Evolutionary conservation across 768 basidiomycete species (phyloP), one percentile per base, ranked within the genome.

Genomic region (Kwoniella heveanensis): DNA sequence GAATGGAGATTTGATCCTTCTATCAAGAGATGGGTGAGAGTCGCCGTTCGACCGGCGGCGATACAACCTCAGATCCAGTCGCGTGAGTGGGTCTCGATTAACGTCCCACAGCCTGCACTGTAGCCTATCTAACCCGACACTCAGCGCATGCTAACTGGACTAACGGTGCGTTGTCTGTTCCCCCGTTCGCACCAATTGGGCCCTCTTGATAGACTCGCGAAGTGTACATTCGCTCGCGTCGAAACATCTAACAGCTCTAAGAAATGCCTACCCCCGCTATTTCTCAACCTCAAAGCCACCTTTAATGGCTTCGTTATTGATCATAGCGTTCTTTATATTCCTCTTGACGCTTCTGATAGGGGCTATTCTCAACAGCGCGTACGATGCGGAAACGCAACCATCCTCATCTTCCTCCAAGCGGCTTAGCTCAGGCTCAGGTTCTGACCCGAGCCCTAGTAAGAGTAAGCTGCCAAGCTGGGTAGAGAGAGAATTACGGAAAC

Each of bases 371-470:
- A 54, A 67, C 4, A 27, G 27, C 15, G 63, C 58, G 19, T 76
- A 76, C 55, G 74, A 76, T 44, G 25, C 44, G 4, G 73, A 72
- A 46, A 30, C 15, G 27, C 57, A n/a, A 24, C 44, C 48, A 4
- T 39, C 54, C 8, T 57, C 60, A 27, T 22, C 49, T 12, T 48
- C 59, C 8, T 36, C 64, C 1, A 26, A 49, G 39, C 32, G 48
- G 37, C 30, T 2, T 21, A 24, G 48, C 2, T 37, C 58, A 0
- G 30, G 19, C 13, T 8, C 15, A 48, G 30, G 57, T 32, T 32
- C 32, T 5, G 13, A 13, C 32, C 13, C 32, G 7, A 32, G 32
- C 17, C 15, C 39, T 22, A 25, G 55, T 13, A 13, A 25, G 5
- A 36, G 39, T 19, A 65, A 65, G 24, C 24, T 39, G 13, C 37